Conservation (phyloP, 495 filamentous ascomycete species). For the Trichocladium antarcticum region DNA sequence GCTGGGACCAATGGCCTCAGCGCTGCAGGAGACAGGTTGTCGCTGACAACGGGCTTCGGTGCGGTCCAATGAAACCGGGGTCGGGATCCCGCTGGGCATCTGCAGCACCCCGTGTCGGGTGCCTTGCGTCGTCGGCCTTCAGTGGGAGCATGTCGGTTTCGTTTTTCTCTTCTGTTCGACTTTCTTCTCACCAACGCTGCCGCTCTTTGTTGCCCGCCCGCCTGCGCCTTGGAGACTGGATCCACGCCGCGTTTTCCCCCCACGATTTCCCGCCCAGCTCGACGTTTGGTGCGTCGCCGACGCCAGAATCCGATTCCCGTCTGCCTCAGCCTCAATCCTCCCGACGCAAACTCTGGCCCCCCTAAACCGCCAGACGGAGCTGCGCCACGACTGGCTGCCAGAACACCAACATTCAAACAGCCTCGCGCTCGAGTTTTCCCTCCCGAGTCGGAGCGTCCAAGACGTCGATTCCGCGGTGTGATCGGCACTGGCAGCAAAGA, state of each 20-base stretch:
- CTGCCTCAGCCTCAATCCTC: constrained; percentile 20
- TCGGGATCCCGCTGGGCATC: constrained; percentile 1
- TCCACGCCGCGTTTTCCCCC: background rate
- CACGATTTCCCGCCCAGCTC: background rate
- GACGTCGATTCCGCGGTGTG: constrained; percentile 1
- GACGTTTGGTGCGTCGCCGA: no score
- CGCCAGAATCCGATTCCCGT: background rate
- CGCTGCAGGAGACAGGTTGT: background rate
- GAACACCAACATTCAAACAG: background rate
- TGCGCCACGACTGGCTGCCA: constrained; percentile 2
- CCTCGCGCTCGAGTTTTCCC: background rate
- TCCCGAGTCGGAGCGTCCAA: background rate
- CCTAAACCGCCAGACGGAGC: constrained; percentile 10
- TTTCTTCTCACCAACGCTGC: background rate
- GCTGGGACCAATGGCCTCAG: constrained; percentile 1
- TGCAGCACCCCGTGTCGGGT: constrained; percentile 2
- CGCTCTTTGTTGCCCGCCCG: background rate
- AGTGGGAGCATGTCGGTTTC: background rate
- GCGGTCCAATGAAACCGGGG: constrained; percentile 11
- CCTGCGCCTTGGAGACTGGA: background rate
- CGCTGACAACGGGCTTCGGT: constrained; percentile 3
- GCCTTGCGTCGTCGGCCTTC: background rate
- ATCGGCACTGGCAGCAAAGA: constrained; percentile 27
- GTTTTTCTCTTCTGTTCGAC: background rate
- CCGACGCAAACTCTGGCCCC: constrained; percentile 15